Conservation (phyloP, 305 asterid genomes). For the Solanum chacoense region DNA sequence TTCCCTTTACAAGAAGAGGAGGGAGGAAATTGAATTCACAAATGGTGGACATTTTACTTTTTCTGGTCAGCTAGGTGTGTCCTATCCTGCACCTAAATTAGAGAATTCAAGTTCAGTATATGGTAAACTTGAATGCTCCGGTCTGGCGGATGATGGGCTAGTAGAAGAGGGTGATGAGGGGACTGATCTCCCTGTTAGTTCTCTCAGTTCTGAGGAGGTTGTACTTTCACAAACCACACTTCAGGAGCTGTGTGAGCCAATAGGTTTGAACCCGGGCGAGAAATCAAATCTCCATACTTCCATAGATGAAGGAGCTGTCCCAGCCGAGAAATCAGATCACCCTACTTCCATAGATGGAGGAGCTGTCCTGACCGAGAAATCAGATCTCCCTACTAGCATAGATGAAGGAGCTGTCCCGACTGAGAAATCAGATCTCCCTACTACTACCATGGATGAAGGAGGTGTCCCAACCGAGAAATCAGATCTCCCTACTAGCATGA, state of each 20-base stretch:
- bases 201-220: constrained; percentile 1
- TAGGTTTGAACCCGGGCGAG: constrained; percentile 11
- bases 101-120: constrained; percentile 20
- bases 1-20: constrained; percentile 55
- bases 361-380: constrained; percentile 17
- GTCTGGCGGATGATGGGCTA: constrained; percentile 15
- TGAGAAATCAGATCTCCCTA: constrained; percentile 25
- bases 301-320: constrained; percentile 9
- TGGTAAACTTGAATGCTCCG: constrained; percentile 16
- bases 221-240: constrained; percentile 10
- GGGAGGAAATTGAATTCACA: constrained; percentile 18
- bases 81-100: constrained; percentile 10
- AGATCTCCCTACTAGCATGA: constrained; percentile 15
- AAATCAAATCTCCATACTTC: constrained; percentile 19
- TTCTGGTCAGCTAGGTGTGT: constrained; percentile 4
- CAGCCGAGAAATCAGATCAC: constrained; percentile 22
- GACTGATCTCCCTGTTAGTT: constrained; percentile 15
- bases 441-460: constrained; percentile 10
- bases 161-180: background rate
- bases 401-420: constrained; percentile 8
- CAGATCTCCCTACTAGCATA: constrained; percentile 18
- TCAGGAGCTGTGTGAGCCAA: constrained; percentile 19
- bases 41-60: constrained; percentile 18
- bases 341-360: constrained; percentile 10
- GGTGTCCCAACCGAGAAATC: constrained; percentile 16